Evolutionary conservation across 2,329 filamentous ascomycete genomes (phyloP).

Genomic region (Apiospora sp.): DNA sequence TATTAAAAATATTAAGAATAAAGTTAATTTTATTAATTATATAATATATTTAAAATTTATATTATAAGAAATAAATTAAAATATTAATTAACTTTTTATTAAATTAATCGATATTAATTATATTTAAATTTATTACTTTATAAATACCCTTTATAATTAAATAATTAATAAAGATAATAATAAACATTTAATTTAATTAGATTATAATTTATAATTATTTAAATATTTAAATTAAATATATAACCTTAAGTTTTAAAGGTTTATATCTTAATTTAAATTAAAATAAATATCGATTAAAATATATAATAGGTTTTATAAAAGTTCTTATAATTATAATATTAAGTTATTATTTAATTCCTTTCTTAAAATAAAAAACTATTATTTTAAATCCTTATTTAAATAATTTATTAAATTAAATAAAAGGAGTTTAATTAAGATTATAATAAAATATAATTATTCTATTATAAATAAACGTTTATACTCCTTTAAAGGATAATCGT

Average conservation of each 20-base stretch:
- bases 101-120: background rate
- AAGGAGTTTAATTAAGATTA: background rate
- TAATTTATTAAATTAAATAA: background rate
- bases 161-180: background rate
- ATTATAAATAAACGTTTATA: background rate
- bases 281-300: background rate
- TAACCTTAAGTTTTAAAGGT: background rate
- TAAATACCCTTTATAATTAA: background rate
- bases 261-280: background rate
- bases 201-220: background rate
- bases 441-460: background rate
- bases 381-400: no score
- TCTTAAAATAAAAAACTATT: no score
- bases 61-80: background rate
- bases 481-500: background rate
- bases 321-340: background rate
- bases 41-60: no score
- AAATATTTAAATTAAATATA: background rate
- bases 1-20: no score
- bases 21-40: no score
- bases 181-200: background rate
- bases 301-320: background rate
- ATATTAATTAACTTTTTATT: background rate
- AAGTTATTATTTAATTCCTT: background rate
- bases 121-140: constrained; percentile 10